These are phyloP conservation scores for Suhomyces kilbournensis DNA, from an alignment of 805 yeast species.

Conservation along the genomic window DNA sequence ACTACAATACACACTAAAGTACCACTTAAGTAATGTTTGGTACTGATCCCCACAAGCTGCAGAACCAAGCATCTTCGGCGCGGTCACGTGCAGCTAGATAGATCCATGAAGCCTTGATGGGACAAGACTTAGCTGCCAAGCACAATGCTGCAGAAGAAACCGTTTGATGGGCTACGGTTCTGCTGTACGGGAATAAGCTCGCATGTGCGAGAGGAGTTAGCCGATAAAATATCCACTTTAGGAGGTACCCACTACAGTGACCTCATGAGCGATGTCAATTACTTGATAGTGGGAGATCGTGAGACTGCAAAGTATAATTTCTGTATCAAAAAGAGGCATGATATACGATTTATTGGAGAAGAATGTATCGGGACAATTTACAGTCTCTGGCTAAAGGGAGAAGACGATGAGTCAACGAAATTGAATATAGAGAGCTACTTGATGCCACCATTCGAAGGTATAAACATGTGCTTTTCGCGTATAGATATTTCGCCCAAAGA, in stretches of 20 bases:
- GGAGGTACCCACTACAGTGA: constrained; percentile 61
- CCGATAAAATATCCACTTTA: constrained; percentile 46
- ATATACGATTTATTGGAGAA: constrained; percentile 54
- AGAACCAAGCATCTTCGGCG: neutral
- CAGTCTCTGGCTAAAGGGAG: constrained; percentile 53
- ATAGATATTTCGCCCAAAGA: constrained; percentile 18
- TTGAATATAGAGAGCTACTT: constrained; percentile 21
- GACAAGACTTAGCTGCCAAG: neutral
- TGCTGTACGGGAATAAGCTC: constrained; percentile 55
- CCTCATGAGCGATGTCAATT: constrained; percentile 58
- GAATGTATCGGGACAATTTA: constrained; percentile 44
- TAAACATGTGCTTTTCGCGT: constrained; percentile 45
- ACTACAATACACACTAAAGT: neutral
- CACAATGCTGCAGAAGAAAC: constrained; percentile 16
- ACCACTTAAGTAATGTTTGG: neutral
- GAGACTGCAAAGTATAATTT: constrained; percentile 55
- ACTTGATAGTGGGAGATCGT: constrained; percentile 57
- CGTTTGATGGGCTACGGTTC: constrained; percentile 49
- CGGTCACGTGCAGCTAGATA: neutral
- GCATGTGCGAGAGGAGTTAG: constrained; percentile 40
- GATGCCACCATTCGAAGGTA: constrained; percentile 45
- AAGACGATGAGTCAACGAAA: constrained; percentile 25
- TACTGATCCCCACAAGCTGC: neutral
- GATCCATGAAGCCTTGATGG: neutral
- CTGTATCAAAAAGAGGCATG: constrained; percentile 49